phyloP scores from a whole-genome alignment of 2,329 filamentous ascomycete genomes.

The Nemania sp. region DNA sequence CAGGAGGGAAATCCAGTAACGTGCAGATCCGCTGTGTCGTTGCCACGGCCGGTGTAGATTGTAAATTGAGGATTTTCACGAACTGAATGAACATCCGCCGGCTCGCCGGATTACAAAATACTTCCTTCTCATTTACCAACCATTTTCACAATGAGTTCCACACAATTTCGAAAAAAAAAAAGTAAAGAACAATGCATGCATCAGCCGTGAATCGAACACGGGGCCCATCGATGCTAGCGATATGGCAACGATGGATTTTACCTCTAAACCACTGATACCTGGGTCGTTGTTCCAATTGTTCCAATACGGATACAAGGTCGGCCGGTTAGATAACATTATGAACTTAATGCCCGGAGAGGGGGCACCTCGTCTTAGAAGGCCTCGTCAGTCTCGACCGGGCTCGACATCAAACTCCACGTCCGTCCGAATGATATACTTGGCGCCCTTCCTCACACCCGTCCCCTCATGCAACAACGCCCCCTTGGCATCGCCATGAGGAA shows the following conservation, averaged over 20 bases:
- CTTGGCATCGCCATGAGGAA: conserved; percentile 69
- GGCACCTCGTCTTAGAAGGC: background rate
- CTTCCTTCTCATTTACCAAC: too few species aligned
- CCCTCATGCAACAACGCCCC: conserved; percentile 71
- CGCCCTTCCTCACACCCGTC: conserved; percentile 68
- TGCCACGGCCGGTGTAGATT: conserved; percentile 83
- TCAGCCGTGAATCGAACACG: conserved; percentile 51
- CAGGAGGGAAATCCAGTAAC: conserved; percentile 44
- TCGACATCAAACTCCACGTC: conserved; percentile 71
- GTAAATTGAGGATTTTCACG: conserved; percentile 79
- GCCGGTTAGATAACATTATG: too few species aligned
- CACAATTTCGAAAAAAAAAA: too few species aligned
- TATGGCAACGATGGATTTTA: too few species aligned
- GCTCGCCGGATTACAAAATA: too few species aligned
- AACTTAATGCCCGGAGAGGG: too few species aligned
- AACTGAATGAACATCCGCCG: too few species aligned
- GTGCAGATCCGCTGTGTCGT: conserved; percentile 80
- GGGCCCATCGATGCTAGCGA: conserved; percentile 57
- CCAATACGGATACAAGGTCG: too few species aligned
- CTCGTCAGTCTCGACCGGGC: conserved; percentile 3
- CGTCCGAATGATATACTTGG: conserved; percentile 70
- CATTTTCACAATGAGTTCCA: too few species aligned
- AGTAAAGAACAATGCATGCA: too few species aligned
- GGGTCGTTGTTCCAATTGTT: too few species aligned
- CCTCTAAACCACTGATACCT: too few species aligned